Evolutionary conservation across 2,329 filamentous ascomycete genomes (phyloP), one percentile per base, ranked within the genome.

Genomic region (Aspergillus niger): DNA sequence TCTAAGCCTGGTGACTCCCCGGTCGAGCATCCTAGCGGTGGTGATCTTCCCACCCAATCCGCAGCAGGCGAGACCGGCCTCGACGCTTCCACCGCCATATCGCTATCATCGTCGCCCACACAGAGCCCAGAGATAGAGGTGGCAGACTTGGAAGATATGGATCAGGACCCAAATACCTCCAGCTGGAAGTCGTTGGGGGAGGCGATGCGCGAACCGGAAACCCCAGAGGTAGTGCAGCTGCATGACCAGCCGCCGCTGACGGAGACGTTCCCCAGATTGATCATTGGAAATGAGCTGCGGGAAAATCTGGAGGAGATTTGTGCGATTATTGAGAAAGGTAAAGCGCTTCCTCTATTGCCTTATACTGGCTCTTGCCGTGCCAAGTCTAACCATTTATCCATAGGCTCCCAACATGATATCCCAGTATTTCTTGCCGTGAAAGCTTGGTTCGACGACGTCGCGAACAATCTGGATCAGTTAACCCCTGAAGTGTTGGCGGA

Each of bases 121-220:
- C 74, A 74, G 47, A 81, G 79, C 56, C 79, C 78, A 10, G 76
- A 80, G 58, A 82, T 82, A 32, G 80, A 83, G 67, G 79, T 82
- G 15, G 79, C 80, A 7, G 79, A 81, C 47, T 69, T 77, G 17
- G 81, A 83, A 69, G 81, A 82, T 59, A 79, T 80, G 66, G 78
- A 80, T 55, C 77, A 81, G 64, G 79, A 82, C 55, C 75, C 77
- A 2, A 76, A 76, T 30, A 74, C 75, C 20, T 79, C 79, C 8
- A 78, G 69, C 62, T 82, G 80, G 80, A 75, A 71, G 59, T 68
- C 72, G 3, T 61, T 79, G 56, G 74, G 68, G 11, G 75, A 75
- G 36, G 72, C 69, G 11, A 54, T 76, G 49, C 72, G 70, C 41
- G 72, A 75, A 10, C 69, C 68, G 5, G 60, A 63, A 13, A 65